Percentiles rank a stretch among this genome's conserved stretches.
Conservation (phyloP, 1,139 yeast genomes). For the Candida sanyaensis region DNA sequence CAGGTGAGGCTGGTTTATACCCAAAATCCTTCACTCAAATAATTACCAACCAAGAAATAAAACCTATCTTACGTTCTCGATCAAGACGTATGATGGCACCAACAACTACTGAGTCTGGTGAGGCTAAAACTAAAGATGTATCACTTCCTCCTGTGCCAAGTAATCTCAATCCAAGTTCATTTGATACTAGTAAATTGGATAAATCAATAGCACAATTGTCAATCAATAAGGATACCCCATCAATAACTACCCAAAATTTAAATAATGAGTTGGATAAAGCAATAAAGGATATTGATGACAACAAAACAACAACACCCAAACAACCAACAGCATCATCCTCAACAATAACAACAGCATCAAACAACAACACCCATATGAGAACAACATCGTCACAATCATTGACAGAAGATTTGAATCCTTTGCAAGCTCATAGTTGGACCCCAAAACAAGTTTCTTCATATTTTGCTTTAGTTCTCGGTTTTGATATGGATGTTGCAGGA, state of each 20-base stretch:
- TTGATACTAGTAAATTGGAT: slow-evolving; percentile 1
- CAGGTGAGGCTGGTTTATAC: slow-evolving; percentile 79
- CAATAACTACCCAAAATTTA: slow-evolving; percentile 24
- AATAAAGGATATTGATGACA: slow-evolving; percentile 56
- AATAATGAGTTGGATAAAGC: slow-evolving; percentile 81
- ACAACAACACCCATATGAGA: slow-evolving; percentile 8
- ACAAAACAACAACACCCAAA: neutral
- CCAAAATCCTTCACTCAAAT: slow-evolving; percentile 82
- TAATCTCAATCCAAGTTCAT: slow-evolving; percentile 7
- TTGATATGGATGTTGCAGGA: slow-evolving; percentile 70
- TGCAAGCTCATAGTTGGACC: slow-evolving; percentile 67
- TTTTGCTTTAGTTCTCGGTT: slow-evolving; percentile 66
- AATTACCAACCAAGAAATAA: slow-evolving; percentile 22
- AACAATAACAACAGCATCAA: no score
- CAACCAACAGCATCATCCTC: neutral
- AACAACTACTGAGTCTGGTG: slow-evolving; percentile 3
- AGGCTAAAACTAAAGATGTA: slow-evolving; percentile 1
- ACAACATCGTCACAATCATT: slow-evolving; percentile 12
- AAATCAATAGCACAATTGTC: slow-evolving; percentile 8
- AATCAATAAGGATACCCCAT: neutral
- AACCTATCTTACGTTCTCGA: slow-evolving; percentile 53
- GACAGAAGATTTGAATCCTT: slow-evolving; percentile 48
- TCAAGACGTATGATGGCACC: slow-evolving; percentile 51
- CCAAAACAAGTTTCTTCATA: slow-evolving; percentile 83
- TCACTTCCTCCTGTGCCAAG: slow-evolving; percentile 6